Conservation (phyloP, 2,329 filamentous ascomycete species). For the Stagonosporopsis cucurbitacearum region DNA sequence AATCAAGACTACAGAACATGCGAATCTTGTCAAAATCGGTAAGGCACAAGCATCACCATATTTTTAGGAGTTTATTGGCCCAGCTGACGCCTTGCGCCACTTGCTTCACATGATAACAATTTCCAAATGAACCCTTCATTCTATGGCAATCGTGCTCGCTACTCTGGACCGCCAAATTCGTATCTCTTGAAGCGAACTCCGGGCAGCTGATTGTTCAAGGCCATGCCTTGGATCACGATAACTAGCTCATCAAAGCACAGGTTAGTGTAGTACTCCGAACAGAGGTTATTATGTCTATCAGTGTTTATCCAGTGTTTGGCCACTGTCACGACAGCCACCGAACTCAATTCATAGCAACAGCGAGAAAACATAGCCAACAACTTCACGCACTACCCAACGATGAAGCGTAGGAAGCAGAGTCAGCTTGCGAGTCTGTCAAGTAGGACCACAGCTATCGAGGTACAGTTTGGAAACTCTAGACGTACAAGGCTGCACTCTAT, state of each 20-base stretch:
- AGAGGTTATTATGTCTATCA: not conserved
- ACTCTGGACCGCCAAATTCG: not conserved
- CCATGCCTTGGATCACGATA: not conserved
- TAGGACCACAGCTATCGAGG: not conserved
- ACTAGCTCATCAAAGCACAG: not conserved
- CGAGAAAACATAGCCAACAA: not conserved
- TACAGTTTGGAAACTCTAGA: not conserved
- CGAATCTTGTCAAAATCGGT: no score
- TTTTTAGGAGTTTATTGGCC: no score
- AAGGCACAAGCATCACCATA: no score
- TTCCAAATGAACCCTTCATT: no score
- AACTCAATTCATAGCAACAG: not conserved
- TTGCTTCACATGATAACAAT: no score
- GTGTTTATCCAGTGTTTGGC: not conserved
- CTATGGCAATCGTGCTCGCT: no score
- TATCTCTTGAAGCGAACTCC: not conserved
- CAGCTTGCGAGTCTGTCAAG: not conserved
- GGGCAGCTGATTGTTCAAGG: not conserved
- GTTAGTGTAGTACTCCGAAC: not conserved
- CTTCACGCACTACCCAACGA: not conserved
- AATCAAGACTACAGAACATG: not conserved
- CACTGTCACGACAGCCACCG: not conserved
- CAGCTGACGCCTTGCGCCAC: no score
- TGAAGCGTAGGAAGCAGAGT: not conserved
- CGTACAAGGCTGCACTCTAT: not conserved